These are phyloP conservation scores for Globisporangium splendens DNA, from an alignment of 352 stramenopile genomes.

Conservation along the genomic window DNA sequence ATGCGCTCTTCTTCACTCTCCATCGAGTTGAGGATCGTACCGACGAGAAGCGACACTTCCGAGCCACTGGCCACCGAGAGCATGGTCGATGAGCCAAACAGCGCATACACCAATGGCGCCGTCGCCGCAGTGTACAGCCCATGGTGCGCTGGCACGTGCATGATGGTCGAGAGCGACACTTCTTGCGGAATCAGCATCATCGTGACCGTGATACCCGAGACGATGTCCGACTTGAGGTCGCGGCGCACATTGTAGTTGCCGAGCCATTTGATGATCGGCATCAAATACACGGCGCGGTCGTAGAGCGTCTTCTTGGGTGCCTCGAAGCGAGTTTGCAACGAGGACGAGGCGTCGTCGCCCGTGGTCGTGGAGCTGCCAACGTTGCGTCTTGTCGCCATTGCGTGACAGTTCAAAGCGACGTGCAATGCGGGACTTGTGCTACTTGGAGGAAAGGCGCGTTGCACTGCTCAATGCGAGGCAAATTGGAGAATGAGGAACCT, in stretches of 20 bases:
- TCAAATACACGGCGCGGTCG: constrained; percentile 16
- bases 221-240: constrained; percentile 53
- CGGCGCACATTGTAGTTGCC: constrained; percentile 40
- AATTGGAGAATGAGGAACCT: neutral
- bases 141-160: constrained; percentile 81
- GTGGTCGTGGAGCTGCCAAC: neutral
- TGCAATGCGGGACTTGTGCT: neutral
- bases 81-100: constrained; percentile 81
- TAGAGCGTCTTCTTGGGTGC: neutral
- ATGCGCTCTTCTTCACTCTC: constrained; percentile 33
- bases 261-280: constrained; percentile 52
- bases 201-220: constrained; percentile 51
- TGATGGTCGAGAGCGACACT: constrained; percentile 86
- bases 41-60: constrained; percentile 53
- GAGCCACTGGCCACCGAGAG: constrained; percentile 76
- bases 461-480: neutral
- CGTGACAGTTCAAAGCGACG: neutral
- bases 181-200: constrained; percentile 90
- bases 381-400: neutral
- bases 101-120: constrained; percentile 79
- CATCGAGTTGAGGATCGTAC: constrained; percentile 46
- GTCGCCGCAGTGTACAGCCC: constrained; percentile 84
- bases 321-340: neutral
- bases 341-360: neutral
- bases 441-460: neutral